Base-by-base conservation (phyloP, 805 yeast species). In the Metschnikowia gruessii region DNA sequence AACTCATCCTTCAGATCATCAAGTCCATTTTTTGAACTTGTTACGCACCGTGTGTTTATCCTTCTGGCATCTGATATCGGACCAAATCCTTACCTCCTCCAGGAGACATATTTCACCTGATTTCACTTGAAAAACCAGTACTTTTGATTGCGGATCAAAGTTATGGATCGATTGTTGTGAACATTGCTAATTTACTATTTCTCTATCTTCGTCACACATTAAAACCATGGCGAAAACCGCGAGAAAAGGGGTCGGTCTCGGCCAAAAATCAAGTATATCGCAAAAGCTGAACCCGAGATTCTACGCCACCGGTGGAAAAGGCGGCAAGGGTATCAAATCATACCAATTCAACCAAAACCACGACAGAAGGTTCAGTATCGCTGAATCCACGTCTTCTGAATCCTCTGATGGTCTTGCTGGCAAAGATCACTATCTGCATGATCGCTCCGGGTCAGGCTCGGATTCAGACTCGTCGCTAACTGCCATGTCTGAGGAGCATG, bases 401-500 rank as follows among this genome's bases (percentile, higher is more conserved):
- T 49, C 60, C 10, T 62, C 69, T 11, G 66, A 61, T 22, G 48
- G 52, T 40, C 49, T 50, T 38, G 45, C 53, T 15, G 46, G 52
- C 44, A 50, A 45, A 44, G 42, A 35, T 24, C 46, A 42, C 31
- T 19, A 36, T 30, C 26, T 24, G 26, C 46, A 24, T 29, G 38
- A 36, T 2, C 38, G 38, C 2, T 36, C 35, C 13, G 30, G 40
- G n/a, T 38, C 50, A 11, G 55, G 41, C 26, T 52, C 58, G 22
- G 71, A 68, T 37, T 64, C 72, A 1, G 76, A 71, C 40, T 65
- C 70, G 13, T 69, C 75, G 0, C 56, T 72, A 28, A 72, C 75
- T 0, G 75, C 73, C 2, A 71, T 70, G 49, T 56, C 58, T 1
- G 60, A 56, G 24, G 47, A 53, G 21, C 58, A 54, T n/a, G 56